Evolutionary conservation across 768 basidiomycete genomes (phyloP).

Genomic region (Exsudoporus frostii): DNA sequence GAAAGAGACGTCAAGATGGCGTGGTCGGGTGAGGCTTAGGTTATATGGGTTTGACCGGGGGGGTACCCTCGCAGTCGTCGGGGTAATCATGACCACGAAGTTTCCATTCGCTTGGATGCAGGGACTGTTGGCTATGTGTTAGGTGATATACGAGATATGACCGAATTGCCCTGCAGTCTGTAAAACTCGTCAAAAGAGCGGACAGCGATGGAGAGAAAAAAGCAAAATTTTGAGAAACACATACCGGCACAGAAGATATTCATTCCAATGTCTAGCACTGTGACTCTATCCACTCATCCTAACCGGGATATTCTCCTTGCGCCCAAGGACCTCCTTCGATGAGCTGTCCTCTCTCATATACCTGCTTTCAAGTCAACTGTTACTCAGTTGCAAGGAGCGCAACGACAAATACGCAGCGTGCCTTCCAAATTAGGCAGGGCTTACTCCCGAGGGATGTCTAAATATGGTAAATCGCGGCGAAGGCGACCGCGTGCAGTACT

Average conservation of each 20-base stretch:
- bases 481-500: no score
- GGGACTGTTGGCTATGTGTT: not conserved
- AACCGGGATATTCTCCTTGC: conserved; percentile 27
- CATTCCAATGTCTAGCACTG: not conserved
- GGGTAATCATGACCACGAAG: not conserved
- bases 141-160: not conserved
- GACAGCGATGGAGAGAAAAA: not conserved
- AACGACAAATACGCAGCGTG: no score
- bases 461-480: no score
- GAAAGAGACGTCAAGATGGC: not conserved
- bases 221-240: no score
- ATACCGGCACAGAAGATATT: no score
- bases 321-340: conserved; percentile 26
- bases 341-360: conserved; percentile 29
- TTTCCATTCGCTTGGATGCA: not conserved
- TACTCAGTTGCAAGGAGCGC: no score
- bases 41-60: not conserved
- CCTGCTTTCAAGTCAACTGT: no score
- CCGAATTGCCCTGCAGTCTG: not conserved
- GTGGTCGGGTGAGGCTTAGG: no score
- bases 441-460: no score
- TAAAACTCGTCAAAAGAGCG: not conserved
- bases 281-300: not conserved
- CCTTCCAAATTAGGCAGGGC: no score
- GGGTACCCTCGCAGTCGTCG: conserved; percentile 19